These are phyloP conservation scores for Eimeria brunetti DNA, from an alignment of 169 alveolate genomes.

Conservation along the genomic window DNA sequence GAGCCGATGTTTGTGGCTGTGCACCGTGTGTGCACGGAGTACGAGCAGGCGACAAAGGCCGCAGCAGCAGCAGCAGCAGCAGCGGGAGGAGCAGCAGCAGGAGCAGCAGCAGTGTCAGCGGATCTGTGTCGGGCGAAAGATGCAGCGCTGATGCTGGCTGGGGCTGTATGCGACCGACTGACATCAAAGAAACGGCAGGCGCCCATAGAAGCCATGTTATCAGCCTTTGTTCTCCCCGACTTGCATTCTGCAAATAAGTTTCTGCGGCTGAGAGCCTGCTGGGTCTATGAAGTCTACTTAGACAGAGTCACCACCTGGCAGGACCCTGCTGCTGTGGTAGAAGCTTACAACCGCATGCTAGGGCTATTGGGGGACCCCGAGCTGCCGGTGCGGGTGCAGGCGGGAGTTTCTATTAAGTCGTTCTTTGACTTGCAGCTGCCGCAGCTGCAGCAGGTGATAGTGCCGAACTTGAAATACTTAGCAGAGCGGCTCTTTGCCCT, in stretches of 20 bases:
- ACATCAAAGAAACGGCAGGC: slow-evolving; percentile 65
- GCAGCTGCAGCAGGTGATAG: slow-evolving; percentile 41
- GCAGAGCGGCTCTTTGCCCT: slow-evolving; percentile 37
- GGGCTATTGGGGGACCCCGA: slow-evolving; percentile 40
- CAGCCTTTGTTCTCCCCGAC: slow-evolving; percentile 56
- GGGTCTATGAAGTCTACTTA: slow-evolving; percentile 51
- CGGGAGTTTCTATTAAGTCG: slow-evolving; percentile 34
- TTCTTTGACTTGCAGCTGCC: slow-evolving; percentile 1
- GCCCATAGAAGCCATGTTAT: slow-evolving; percentile 53
- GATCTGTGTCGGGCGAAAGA: slow-evolving; percentile 31
- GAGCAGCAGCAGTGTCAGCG: slow-evolving; percentile 1
- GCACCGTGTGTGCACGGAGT: slow-evolving; percentile 51
- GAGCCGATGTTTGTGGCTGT: slow-evolving; percentile 62
- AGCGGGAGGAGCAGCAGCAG: not conserved
- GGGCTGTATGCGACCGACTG: slow-evolving; percentile 51
- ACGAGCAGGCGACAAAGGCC: not conserved
- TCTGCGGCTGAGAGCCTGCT: slow-evolving; percentile 70
- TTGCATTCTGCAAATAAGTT: slow-evolving; percentile 30
- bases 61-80: slow-evolving; percentile 72
- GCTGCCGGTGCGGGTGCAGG: slow-evolving; percentile 72
- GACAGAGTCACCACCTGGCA: not conserved
- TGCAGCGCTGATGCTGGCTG: slow-evolving; percentile 48
- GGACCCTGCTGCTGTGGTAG: not conserved
- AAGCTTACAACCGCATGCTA: slow-evolving; percentile 25
- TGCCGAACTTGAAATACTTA: slow-evolving; percentile 4